A percentile compares a stretch with the other conserved stretches of the same genome.
Evolutionary conservation across 2,329 filamentous ascomycete genomes (phyloP).

Genomic region (Aureobasidium sp.): DNA sequence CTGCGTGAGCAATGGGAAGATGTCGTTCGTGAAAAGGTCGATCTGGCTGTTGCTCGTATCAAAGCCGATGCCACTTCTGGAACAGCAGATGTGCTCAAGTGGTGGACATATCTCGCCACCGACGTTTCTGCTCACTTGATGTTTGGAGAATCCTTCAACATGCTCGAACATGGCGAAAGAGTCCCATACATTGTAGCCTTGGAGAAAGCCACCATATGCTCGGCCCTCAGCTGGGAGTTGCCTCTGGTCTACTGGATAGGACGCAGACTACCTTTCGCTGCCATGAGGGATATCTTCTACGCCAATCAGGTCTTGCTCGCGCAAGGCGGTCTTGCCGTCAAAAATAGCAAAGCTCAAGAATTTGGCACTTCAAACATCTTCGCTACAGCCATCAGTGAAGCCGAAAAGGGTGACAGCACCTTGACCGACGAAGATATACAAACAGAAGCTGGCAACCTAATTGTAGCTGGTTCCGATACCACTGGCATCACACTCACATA

Average conservation of each 20-base stretch:
- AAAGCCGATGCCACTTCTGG: constrained; percentile 27
- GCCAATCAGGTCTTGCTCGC: no score
- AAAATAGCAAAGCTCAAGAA: no score
- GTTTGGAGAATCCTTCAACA: constrained; percentile 41
- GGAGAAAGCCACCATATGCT: no score
- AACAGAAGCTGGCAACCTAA: constrained; percentile 30
- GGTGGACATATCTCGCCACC: constrained; percentile 40
- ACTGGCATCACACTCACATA: constrained; percentile 28
- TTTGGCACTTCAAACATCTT: no score
- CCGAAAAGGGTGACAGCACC: constrained; percentile 24
- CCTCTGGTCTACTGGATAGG: no score
- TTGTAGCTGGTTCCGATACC: constrained; percentile 32
- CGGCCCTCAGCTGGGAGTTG: no score
- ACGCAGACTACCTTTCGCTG: no score
- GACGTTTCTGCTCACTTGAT: constrained; percentile 39
- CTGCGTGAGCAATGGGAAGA: constrained; percentile 37
- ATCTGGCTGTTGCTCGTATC: constrained; percentile 34
- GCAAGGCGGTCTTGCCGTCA: no score
- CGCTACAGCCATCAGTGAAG: constrained; percentile 28
- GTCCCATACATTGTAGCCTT: no score
- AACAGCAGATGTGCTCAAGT: constrained; percentile 40
- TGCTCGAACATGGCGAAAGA: constrained; percentile 32
- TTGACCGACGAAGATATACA: constrained; percentile 28
- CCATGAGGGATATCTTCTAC: no score
- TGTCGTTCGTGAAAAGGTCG: constrained; percentile 33